phyloP scores from a whole-genome alignment of 2,329 filamentous ascomycete genomes.

The Coniella vitis region DNA sequence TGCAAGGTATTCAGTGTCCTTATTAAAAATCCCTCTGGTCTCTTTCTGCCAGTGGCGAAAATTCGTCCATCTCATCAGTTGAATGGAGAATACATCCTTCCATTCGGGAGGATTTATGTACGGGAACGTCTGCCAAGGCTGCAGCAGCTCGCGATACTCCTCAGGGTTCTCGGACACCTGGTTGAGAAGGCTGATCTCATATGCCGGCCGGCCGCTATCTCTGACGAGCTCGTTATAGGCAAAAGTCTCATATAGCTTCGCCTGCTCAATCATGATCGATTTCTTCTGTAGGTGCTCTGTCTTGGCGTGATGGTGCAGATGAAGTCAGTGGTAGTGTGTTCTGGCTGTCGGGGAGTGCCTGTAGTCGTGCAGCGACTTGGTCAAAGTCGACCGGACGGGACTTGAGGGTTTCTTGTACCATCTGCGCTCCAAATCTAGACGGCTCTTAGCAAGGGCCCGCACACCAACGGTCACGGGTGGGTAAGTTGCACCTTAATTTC shows the following conservation, averaged over 20 bases:
- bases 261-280: too few relatives aligned
- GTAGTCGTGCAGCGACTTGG: conserved; percentile 17
- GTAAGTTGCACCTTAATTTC: not conserved
- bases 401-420: not conserved
- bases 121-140: conserved; percentile 20
- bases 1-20: conserved; percentile 15
- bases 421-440: conserved; percentile 3
- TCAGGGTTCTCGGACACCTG: conserved; percentile 20
- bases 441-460: not conserved
- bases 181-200: conserved; percentile 22
- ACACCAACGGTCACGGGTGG: not conserved
- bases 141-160: conserved; percentile 22
- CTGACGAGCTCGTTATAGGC: conserved; percentile 24
- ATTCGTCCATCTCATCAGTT: conserved; percentile 23
- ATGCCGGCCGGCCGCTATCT: conserved; percentile 26
- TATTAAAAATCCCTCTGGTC: conserved; percentile 19
- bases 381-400: conserved; percentile 19
- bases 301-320: not conserved
- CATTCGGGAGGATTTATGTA: not conserved
- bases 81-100: conserved; percentile 22
- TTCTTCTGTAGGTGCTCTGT: too few relatives aligned
- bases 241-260: conserved; percentile 15
- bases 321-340: not conserved
- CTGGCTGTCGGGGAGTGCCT: not conserved
- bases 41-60: conserved; percentile 26